These are phyloP conservation scores for Pestalotiopsis sp. DNA, from an alignment of 2,329 filamentous ascomycete genomes.

Conservation along the genomic window DNA sequence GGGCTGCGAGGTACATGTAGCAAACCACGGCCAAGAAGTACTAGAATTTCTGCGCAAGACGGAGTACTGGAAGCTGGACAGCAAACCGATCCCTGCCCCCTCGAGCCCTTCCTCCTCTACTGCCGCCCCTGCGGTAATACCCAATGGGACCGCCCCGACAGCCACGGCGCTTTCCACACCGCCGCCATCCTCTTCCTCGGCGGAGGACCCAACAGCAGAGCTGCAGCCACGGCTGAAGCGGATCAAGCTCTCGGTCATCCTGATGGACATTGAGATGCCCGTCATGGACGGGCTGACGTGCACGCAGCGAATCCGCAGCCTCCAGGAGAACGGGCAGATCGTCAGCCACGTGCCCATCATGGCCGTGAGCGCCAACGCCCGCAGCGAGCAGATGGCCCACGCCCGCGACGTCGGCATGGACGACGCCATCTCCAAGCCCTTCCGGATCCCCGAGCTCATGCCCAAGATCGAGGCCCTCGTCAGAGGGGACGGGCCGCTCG, in stretches of 20 bases:
- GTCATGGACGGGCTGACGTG: conserved; percentile 82
- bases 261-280: conserved; percentile 86
- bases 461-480: conserved; percentile 14
- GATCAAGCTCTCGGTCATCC: conserved; percentile 64
- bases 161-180: neutral
- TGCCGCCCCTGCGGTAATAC: neutral
- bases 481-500: neutral
- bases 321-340: conserved; percentile 66
- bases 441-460: conserved; percentile 17
- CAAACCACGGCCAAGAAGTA: conserved; percentile 67
- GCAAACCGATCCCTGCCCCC: conserved; percentile 38
- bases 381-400: conserved; percentile 72
- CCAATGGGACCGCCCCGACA: neutral
- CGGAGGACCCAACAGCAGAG: neutral
- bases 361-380: conserved; percentile 78
- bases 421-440: conserved; percentile 16
- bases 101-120: neutral
- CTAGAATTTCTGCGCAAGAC: conserved; percentile 60
- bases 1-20: conserved; percentile 63
- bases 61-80: conserved; percentile 50
- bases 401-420: conserved; percentile 65
- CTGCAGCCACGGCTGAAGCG: conserved; percentile 31
- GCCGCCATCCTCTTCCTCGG: neutral
- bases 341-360: conserved; percentile 74
- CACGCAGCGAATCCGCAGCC: conserved; percentile 67